Evolutionary conservation across 1,284 basidiomycete species (phyloP), one percentile per base, ranked within the genome.

Genomic region (Sporisorium sorghi): DNA sequence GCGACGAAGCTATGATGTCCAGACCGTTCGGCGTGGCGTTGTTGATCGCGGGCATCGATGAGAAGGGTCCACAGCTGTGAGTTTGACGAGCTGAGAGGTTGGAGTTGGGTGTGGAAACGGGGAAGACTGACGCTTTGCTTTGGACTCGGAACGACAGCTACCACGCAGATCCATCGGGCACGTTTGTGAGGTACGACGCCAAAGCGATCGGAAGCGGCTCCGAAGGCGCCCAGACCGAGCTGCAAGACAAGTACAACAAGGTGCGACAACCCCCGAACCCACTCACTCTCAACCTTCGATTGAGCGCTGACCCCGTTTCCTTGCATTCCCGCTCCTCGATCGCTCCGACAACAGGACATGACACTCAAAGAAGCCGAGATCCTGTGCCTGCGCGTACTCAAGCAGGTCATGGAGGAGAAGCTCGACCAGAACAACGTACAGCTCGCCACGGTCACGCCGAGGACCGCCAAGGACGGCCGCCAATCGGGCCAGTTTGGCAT

Each of bases 341-440:
- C n/a, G n/a, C n/a, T n/a, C n/a, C n/a, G n/a, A n/a, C n/a, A 40
- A 40, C 37, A 40, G 94, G 91, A 92, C 90, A 96, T 99, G 91
- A 91, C 92, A 9, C 87, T 99, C 28, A 87, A 88, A 73, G 94
- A 98, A 85, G 97, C 95, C 1, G 92, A 95, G 78, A 87, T 90
- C 33, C 87, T 99, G 64, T 92, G 93, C 12, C 87, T 99, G 68
- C 91, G 91, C 72, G 93, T 97, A 44, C 87, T 99, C 73, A 98
- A 98, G 87, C 95, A 99, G 87, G 97, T 99, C 50, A 99, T 99
- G 97, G 97, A 99, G 86, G 97, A 99, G 88, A 96, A 96, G 86
- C 89, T 99, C 42, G 94, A 97, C 86, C 93, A 97, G 83, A 93
- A 97, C 87, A 99, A 99, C 81, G 94, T 99, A 23, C 96, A 99